phyloP scores from a whole-genome alignment of 2,329 filamentous ascomycete genomes.

The Colletotrichum sp. region DNA sequence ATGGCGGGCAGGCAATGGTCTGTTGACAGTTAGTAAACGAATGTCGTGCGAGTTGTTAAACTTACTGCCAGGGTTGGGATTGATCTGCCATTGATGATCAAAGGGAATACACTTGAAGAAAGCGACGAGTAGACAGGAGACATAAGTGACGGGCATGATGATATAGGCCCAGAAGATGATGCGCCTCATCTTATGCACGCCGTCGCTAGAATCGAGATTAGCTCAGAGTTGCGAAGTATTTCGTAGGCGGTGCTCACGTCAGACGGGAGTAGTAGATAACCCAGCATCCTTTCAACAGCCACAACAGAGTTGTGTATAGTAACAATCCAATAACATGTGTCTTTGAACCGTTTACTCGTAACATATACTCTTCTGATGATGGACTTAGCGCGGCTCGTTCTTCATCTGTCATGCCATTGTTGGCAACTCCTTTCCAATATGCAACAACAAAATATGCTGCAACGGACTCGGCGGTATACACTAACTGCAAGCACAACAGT shows the following conservation, averaged over 20 bases:
- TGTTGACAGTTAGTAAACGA: background rate
- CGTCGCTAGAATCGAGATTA: background rate
- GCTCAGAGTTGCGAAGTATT: background rate
- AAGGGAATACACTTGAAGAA: conserved; percentile 48
- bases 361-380: conserved; percentile 26
- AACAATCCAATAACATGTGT: conserved; percentile 57
- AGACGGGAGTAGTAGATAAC: conserved; percentile 57
- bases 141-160: conserved; percentile 3
- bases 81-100: conserved; percentile 54
- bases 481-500: background rate
- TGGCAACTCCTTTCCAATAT: conserved; percentile 47
- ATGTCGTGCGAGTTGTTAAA: rapidly evolving
- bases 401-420: conserved; percentile 55
- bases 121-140: conserved; percentile 34
- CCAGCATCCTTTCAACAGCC: conserved; percentile 58
- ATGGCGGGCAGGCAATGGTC: background rate
- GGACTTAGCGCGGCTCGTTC: conserved; percentile 45
- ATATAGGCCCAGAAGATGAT: conserved; percentile 3
- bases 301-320: conserved; percentile 53
- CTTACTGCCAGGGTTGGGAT: conserved; percentile 33
- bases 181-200: conserved; percentile 3
- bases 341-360: conserved; percentile 56
- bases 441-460: conserved; percentile 42
- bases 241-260: conserved; percentile 37
- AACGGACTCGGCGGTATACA: conserved; percentile 25